Evolutionary conservation across 2,329 filamentous ascomycete genomes (phyloP).

Genomic region (Aureobasidium lini): DNA sequence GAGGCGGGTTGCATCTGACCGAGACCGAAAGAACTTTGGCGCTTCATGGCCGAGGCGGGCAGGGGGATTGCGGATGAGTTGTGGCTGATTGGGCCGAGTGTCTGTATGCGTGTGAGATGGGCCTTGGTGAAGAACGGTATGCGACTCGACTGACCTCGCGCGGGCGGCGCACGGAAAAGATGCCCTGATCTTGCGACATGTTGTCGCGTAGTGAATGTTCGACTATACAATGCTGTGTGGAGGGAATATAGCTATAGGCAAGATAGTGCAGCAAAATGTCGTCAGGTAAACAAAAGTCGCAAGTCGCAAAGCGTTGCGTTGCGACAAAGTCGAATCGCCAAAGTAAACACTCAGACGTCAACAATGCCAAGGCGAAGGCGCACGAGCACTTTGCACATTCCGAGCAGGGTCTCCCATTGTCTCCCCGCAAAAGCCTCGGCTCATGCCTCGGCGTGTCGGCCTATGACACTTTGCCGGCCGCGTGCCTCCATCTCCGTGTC

Average conservation of each 20-base stretch:
- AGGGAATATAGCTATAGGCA: not conserved
- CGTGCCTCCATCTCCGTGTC: not conserved
- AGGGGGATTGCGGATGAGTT: constrained; percentile 76
- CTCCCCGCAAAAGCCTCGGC: constrained; percentile 5
- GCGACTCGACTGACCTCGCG: constrained; percentile 62
- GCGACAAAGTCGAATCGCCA: not conserved
- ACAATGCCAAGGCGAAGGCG: constrained; percentile 7
- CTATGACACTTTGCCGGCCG: not conserved
- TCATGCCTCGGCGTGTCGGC: not conserved
- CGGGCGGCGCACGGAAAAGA: constrained; percentile 87
- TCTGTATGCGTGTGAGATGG: constrained; percentile 46
- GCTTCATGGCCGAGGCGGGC: constrained; percentile 88
- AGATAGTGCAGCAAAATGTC: not conserved
- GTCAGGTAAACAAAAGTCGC: constrained; percentile 6
- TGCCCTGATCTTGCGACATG: constrained; percentile 81
- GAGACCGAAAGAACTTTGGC: constrained; percentile 69
- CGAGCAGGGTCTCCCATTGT: not conserved
- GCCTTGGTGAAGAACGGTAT: not conserved
- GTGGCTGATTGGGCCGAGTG: constrained; percentile 74
- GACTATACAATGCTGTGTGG: not conserved
- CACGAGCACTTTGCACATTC: not conserved
- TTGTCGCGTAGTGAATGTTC: constrained; percentile 21
- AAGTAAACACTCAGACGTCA: constrained; percentile 1
- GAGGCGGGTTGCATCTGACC: constrained; percentile 59
- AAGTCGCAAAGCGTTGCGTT: not conserved